Percentiles rank a stretch among this genome's conserved stretches.
Conservation (phyloP, 2,329 filamentous ascomycete genomes). For the Fusarium anguioides region DNA sequence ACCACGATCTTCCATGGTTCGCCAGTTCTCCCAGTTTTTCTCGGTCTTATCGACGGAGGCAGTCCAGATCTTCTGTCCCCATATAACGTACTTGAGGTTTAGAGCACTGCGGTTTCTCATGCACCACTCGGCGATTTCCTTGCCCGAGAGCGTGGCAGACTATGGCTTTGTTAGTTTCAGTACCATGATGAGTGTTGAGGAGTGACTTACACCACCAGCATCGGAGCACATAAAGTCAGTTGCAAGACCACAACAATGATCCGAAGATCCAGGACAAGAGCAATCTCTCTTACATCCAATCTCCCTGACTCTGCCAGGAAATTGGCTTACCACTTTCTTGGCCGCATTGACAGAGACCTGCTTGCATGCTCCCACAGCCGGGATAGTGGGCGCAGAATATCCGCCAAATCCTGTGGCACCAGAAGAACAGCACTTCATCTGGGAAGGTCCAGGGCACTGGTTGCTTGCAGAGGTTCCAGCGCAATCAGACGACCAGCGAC, state of each 20-base stretch:
- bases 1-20: slow-evolving; percentile 55
- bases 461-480: slow-evolving; percentile 45
- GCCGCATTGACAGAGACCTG: slow-evolving; percentile 51
- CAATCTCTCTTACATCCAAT: slow-evolving; percentile 51
- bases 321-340: slow-evolving; percentile 50
- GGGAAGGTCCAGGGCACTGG: slow-evolving; percentile 53
- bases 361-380: slow-evolving; percentile 52
- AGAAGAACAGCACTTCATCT: slow-evolving; percentile 55
- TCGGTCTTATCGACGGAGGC: slow-evolving; percentile 49
- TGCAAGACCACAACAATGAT: slow-evolving; percentile 54
- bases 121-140: slow-evolving; percentile 60
- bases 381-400: slow-evolving; percentile 49
- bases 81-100: slow-evolving; percentile 62
- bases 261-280: slow-evolving; percentile 47
- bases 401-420: slow-evolving; percentile 50
- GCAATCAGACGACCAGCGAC: slow-evolving; percentile 54
- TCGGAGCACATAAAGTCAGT: slow-evolving; percentile 55
- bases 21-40: slow-evolving; percentile 56
- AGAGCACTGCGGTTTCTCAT: slow-evolving; percentile 57
- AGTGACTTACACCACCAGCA: slow-evolving; percentile 50
- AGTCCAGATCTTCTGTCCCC: slow-evolving; percentile 62
- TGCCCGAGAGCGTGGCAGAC: slow-evolving; percentile 53
- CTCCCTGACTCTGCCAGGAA: slow-evolving; percentile 51
- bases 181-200: neutral
- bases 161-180: slow-evolving; percentile 22